These are phyloP conservation scores for Celoporthe dispersa DNA, from an alignment of 2,329 filamentous ascomycete species.

Conservation along the genomic window DNA sequence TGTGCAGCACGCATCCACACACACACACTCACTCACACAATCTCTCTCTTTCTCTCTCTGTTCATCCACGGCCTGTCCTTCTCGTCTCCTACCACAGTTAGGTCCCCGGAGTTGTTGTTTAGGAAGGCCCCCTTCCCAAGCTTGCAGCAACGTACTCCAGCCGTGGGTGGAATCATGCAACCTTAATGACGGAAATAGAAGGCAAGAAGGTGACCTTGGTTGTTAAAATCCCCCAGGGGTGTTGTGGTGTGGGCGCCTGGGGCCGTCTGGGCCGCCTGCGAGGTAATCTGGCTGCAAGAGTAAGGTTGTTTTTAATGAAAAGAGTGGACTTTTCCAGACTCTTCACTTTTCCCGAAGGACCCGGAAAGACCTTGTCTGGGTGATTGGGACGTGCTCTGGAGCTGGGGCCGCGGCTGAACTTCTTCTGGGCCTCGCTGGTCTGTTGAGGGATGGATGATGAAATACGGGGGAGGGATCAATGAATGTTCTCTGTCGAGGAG, in stretches of 20 bases:
- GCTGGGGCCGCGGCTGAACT: background rate
- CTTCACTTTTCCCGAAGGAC: conserved; percentile 3
- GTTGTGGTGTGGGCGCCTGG: background rate
- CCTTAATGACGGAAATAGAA: conserved; percentile 24
- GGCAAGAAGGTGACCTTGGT: background rate
- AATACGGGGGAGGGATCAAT: background rate
- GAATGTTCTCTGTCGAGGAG: background rate
- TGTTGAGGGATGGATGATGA: background rate
- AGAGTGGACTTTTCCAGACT: conserved; percentile 1
- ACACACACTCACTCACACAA: background rate
- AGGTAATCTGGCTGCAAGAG: conserved; percentile 6
- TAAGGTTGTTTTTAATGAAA: background rate
- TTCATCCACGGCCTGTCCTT: background rate
- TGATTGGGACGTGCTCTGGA: background rate
- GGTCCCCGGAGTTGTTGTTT: conserved; percentile 7
- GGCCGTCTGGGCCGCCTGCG: conserved; percentile 4
- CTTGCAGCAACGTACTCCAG: conserved; percentile 13
- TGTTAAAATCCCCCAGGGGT: background rate
- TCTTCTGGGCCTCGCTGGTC: background rate
- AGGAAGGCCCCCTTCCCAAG: conserved; percentile 12
- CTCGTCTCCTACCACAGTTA: background rate
- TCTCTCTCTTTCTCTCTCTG: background rate
- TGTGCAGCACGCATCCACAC: conserved; percentile 15
- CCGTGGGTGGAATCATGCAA: conserved; percentile 19
- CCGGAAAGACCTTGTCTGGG: background rate